Evolutionary conservation across 805 yeast genomes (phyloP).

Genomic region (Kuraishia capsulata): DNA sequence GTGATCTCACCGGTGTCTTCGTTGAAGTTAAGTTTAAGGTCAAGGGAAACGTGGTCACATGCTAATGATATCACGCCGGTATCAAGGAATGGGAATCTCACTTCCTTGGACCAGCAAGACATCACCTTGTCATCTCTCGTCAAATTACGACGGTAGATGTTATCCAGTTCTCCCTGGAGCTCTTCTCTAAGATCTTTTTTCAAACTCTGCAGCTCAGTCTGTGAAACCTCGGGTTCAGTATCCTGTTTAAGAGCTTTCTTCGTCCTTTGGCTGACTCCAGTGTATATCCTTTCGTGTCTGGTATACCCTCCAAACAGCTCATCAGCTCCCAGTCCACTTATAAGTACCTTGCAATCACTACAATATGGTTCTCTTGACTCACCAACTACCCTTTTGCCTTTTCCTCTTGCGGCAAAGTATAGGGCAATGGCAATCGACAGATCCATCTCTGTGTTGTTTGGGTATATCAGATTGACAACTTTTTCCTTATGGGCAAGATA

Average conservation of each 20-base stretch:
- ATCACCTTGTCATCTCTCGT: conserved; percentile 91
- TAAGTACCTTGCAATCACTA: conserved; percentile 57
- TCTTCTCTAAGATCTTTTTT: conserved; percentile 43
- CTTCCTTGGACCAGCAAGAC: conserved; percentile 80
- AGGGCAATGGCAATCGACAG: conserved; percentile 92
- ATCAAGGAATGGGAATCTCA: conserved; percentile 81
- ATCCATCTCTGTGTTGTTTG: conserved; percentile 90
- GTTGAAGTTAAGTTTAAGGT: conserved; percentile 27
- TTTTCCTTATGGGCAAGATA: conserved; percentile 40
- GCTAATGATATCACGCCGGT: conserved; percentile 44
- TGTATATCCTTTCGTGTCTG: conserved; percentile 55
- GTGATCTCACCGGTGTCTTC: conserved; percentile 23
- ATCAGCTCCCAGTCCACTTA: conserved; percentile 96
- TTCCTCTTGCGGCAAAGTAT: conserved; percentile 74
- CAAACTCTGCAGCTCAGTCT: conserved; percentile 9
- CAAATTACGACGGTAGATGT: conserved; percentile 71
- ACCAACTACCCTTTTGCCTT: conserved; percentile 22
- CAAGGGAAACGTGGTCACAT: conserved; percentile 38
- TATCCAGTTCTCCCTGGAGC: conserved; percentile 58
- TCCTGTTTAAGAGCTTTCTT: conserved; percentile 10
- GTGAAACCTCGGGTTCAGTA: no score
- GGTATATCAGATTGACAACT: conserved; percentile 66
- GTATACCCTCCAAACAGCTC: conserved; percentile 96
- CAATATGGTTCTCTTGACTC: conserved; percentile 22
- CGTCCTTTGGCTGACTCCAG: conserved; percentile 14